Evolutionary conservation across 108 stramenopile species (phyloP).

Genomic region (Cyclotella atomus): DNA sequence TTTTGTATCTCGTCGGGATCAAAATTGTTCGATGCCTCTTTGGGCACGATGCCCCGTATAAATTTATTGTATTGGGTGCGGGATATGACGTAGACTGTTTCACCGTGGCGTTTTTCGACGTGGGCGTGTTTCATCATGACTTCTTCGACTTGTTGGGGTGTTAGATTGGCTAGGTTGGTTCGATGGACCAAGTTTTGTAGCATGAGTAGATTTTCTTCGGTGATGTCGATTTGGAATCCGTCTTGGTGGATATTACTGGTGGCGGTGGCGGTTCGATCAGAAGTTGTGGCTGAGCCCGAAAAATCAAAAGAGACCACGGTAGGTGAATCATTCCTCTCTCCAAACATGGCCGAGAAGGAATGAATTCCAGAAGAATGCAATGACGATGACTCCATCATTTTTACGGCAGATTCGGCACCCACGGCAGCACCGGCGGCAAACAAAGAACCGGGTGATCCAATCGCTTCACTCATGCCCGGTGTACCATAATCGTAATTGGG

Average conservation of each 20-base stretch:
- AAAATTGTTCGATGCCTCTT: slow-evolving; percentile 41
- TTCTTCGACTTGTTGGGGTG: slow-evolving; percentile 62
- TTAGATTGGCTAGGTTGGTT: slow-evolving; percentile 62
- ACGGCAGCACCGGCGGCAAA: slow-evolving; percentile 40
- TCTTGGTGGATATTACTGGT: background rate
- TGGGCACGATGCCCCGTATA: slow-evolving; percentile 56
- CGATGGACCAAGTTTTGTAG: slow-evolving; percentile 65
- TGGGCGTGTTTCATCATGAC: slow-evolving; percentile 58
- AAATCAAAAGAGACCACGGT: slow-evolving; percentile 85
- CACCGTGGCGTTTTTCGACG: slow-evolving; percentile 17
- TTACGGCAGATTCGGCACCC: slow-evolving; percentile 26
- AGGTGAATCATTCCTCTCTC: slow-evolving; percentile 53
- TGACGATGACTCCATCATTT: slow-evolving; percentile 10
- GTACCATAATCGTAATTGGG: slow-evolving; percentile 16
- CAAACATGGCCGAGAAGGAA: slow-evolving; percentile 49
- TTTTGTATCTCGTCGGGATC: slow-evolving; percentile 56
- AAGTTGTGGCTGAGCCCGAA: slow-evolving; percentile 54
- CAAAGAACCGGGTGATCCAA: slow-evolving; percentile 43
- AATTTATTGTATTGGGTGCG: slow-evolving; percentile 49
- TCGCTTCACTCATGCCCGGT: slow-evolving; percentile 31
- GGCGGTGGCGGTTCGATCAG: slow-evolving; percentile 39
- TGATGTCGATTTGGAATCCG: slow-evolving; percentile 70
- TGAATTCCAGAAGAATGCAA: slow-evolving; percentile 12
- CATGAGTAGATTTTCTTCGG: slow-evolving; percentile 80
- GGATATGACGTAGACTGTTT: slow-evolving; percentile 43